Evolutionary conservation across 164 flowering plant species (phyloP), one percentile per base, ranked within the genome.

Genomic region (Annona squamosa): DNA sequence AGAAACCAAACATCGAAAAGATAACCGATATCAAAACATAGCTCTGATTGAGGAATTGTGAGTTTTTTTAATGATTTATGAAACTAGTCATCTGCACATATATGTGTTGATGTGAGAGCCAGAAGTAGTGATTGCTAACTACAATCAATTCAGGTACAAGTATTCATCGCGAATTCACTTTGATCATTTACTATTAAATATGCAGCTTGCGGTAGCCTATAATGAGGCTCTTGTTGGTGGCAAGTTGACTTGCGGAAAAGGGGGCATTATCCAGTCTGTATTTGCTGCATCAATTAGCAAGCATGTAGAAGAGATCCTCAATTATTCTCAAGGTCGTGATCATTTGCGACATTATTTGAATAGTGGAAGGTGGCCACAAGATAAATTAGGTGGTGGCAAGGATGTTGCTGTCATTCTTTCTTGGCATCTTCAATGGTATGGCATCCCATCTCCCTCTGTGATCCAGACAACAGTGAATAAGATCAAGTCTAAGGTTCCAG

Each of bases 401-500:
- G 57, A 47, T 5, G 61, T 66, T 26, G 72, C 85, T 5, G 47
- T 83, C 65, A 75, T 86, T 70, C 87, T 95, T 74, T 85, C 97
- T 0, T 90, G 94, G 94, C 87, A 88, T 77, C 87, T 95, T 65
- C 87, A 88, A 72, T 95, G 98, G 99, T 95, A 78, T 77, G 77
- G 79, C 37, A 83, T 90, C 56, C 99, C 98, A 9, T 72, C 88
- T 44, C 77, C 86, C 61, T 73, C 77, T 69, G 82, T 82, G 3
- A 73, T 93, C 13, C 83, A 71, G 76, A 76, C 76, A n/a, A 88
- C 85, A 37, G 67, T 85, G 46, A 85, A 81, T 48, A 88, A 79
- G 79, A 75, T 93, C 64, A 87, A 84, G 73, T 75, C 78, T 48
- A 81, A 75, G 75, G 66, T 73, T 56, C 59, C 59, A 3, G 59